Evolutionary conservation across 2,329 filamentous ascomycete species (phyloP).

Genomic region (Metarhizium brunneum): DNA sequence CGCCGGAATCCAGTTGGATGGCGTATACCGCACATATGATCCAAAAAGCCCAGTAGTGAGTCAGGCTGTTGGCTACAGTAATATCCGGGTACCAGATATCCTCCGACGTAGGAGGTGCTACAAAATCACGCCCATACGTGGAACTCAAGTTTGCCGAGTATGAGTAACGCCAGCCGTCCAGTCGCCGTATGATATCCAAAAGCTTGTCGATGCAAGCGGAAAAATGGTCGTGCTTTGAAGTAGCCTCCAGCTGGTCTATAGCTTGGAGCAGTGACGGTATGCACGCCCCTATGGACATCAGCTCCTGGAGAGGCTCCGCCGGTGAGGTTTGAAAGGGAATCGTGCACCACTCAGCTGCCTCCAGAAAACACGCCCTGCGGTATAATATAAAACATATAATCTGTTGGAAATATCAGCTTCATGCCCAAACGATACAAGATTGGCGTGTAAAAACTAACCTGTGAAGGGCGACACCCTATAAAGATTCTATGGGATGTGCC

Average conservation of each 20-base stretch:
- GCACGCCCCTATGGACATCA: constrained; percentile 14
- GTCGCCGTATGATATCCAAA: neutral
- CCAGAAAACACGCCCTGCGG: constrained; percentile 21
- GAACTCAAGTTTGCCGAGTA: neutral
- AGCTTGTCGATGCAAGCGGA: neutral
- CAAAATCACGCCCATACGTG: neutral
- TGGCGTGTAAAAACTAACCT: constrained; percentile 17
- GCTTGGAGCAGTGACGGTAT: constrained; percentile 20
- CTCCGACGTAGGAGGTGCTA: neutral
- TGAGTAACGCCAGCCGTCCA: neutral
- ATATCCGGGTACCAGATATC: constrained; percentile 23
- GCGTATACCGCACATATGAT: constrained; percentile 25
- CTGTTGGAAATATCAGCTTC: constrained; percentile 8
- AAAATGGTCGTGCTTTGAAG: neutral
- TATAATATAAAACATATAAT: constrained; percentile 20
- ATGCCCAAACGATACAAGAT: too few species aligned
- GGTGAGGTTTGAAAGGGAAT: constrained; percentile 19
- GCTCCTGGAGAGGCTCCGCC: constrained; percentile 21
- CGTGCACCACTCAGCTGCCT: constrained; percentile 17
- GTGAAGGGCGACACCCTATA: constrained; percentile 27
- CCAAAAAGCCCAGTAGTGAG: constrained; percentile 28
- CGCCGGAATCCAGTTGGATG: constrained; percentile 4
- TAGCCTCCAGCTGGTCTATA: neutral
- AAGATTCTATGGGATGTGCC: constrained; percentile 28
- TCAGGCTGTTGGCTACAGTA: constrained; percentile 26